phyloP scores from a whole-genome alignment of 192 early-diverging fungal species.

The Backusella tuberculispora region DNA sequence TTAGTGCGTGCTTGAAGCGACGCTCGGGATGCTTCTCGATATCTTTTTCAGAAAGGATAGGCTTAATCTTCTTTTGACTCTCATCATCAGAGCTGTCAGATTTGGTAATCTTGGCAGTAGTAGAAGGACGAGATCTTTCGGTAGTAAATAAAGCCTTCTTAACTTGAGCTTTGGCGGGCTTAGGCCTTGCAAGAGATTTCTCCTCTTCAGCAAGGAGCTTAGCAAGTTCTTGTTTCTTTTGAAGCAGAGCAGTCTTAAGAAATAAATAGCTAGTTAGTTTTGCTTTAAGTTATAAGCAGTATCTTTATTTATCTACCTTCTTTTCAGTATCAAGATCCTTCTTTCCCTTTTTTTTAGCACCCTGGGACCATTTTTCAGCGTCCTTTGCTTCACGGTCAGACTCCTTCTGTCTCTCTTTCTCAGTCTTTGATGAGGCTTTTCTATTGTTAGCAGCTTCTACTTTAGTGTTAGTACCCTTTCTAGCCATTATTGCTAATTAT shows the following conservation, averaged over 20 bases:
- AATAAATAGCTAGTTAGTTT: neutral
- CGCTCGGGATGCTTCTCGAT: conserved; percentile 91
- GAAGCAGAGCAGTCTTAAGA: conserved; percentile 47
- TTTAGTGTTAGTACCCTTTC: conserved; percentile 17
- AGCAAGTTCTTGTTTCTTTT: conserved; percentile 51
- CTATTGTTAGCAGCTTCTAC: conserved; percentile 13
- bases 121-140: neutral
- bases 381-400: conserved; percentile 63
- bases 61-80: conserved; percentile 50
- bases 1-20: conserved; percentile 74
- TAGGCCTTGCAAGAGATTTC: conserved; percentile 46
- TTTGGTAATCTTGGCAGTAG: neutral
- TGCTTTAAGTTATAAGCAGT: neutral
- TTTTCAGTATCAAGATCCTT: conserved; percentile 66
- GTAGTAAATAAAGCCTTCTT: conserved; percentile 49
- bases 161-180: conserved; percentile 57
- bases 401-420: conserved; percentile 56
- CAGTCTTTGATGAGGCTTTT: conserved; percentile 64
- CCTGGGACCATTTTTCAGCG: conserved; percentile 68
- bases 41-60: conserved; percentile 46
- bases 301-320: conserved; percentile 37
- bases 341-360: conserved; percentile 66
- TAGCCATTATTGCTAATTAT: neutral
- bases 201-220: conserved; percentile 60
- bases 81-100: conserved; percentile 44